Percentiles rank a stretch among this genome's conserved stretches.
phyloP scores from a whole-genome alignment of 805 yeast genomes.

The Limtongia smithiae region DNA sequence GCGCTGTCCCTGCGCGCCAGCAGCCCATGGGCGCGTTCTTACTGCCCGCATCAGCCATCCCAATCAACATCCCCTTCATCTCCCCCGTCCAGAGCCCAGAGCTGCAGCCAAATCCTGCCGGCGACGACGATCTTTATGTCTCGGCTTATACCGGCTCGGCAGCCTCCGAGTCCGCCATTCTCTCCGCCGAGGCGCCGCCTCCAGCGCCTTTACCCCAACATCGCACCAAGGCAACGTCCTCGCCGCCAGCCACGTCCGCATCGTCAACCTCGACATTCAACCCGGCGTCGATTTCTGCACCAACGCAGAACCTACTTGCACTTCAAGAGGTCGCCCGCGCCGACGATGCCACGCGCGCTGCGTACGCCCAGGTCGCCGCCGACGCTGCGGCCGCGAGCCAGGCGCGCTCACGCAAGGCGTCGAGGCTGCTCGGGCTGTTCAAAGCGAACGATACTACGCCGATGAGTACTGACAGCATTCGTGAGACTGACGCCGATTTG shows the following conservation, averaged over 20 bases:
- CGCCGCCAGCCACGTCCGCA: neutral
- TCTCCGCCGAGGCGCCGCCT: neutral
- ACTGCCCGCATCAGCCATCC: slow-evolving; percentile 22
- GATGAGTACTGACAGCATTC: no score
- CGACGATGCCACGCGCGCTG: neutral
- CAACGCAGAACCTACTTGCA: no score
- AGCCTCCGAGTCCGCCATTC: neutral
- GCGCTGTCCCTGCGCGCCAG: neutral
- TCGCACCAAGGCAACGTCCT: no score
- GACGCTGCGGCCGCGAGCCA: slow-evolving; percentile 23
- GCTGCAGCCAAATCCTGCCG: neutral
- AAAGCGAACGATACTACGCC: slow-evolving; percentile 31
- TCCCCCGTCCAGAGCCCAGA: slow-evolving; percentile 30
- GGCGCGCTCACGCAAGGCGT: slow-evolving; percentile 38
- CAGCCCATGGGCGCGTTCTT: slow-evolving; percentile 25
- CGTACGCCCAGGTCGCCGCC: slow-evolving; percentile 25
- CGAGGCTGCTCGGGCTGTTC: slow-evolving; percentile 40
- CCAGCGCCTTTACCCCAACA: neutral
- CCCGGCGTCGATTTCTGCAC: no score
- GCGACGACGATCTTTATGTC: neutral
- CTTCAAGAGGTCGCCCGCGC: neutral
- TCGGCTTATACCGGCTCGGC: neutral
- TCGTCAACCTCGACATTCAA: no score
- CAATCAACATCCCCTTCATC: slow-evolving; percentile 25
- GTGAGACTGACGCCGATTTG: no score